phyloP scores from a whole-genome alignment of 495 filamentous ascomycete genomes.

The Lentithecium fluviatile region DNA sequence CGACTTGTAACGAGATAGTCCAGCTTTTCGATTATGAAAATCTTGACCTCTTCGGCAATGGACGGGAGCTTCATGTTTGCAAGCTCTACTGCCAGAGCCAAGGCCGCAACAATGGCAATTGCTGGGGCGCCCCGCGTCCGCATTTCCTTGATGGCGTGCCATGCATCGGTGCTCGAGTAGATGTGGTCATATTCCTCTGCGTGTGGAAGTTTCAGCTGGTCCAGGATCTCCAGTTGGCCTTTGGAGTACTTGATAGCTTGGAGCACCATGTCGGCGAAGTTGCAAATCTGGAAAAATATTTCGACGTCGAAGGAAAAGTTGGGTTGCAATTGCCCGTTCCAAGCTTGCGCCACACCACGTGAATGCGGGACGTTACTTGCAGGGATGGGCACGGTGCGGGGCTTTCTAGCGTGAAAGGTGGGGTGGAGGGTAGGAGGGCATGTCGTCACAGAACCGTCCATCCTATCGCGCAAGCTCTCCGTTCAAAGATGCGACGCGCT shows the following conservation, averaged over 20 bases:
- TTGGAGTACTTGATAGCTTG: slow-evolving; percentile 84
- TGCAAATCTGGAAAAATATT: background rate
- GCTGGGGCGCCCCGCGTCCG: slow-evolving; percentile 90
- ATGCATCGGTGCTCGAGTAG: slow-evolving; percentile 73
- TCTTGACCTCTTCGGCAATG: slow-evolving; percentile 57
- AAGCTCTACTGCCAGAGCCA: slow-evolving; percentile 78
- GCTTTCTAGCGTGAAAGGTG: background rate
- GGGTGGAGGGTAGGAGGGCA: too few species aligned
- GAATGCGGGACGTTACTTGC: slow-evolving; percentile 1
- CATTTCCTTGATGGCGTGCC: slow-evolving; percentile 92
- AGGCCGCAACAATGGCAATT: slow-evolving; percentile 93
- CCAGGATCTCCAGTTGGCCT: slow-evolving; percentile 78
- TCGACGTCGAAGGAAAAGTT: slow-evolving; percentile 6
- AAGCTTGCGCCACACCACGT: slow-evolving; percentile 29
- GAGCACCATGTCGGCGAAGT: slow-evolving; percentile 54
- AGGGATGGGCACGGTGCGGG: slow-evolving; percentile 7
- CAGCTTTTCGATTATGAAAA: slow-evolving; percentile 69
- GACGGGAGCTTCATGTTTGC: slow-evolving; percentile 44
- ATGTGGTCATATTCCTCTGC: slow-evolving; percentile 76
- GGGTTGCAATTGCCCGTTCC: slow-evolving; percentile 10
- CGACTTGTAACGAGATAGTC: slow-evolving; percentile 82
- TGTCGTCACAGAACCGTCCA: too few species aligned
- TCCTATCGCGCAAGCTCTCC: too few species aligned
- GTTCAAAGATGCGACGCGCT: too few species aligned
- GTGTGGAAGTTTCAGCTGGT: slow-evolving; percentile 89